Evolutionary conservation across 139 green algal genomes (phyloP).

Genomic region (Coelastrella sp.): DNA sequence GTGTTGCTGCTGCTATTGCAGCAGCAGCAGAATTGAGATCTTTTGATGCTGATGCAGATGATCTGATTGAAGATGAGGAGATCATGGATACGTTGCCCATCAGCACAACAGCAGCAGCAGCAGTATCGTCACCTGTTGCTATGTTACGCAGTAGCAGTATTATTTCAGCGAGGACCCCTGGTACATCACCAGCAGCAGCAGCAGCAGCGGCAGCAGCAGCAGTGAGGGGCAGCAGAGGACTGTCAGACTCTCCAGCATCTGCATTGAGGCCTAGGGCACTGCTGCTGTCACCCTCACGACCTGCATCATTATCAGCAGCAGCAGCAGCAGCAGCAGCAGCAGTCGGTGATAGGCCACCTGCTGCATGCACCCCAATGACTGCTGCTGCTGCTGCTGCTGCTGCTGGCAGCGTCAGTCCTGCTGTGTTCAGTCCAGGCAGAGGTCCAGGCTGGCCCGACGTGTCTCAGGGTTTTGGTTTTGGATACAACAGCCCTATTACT

Average conservation of each 20-base stretch:
- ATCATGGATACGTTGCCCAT: not conserved
- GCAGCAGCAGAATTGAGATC: not conserved
- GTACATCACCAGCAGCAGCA: not conserved
- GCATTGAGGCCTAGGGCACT: not conserved
- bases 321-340: constrained; percentile 13
- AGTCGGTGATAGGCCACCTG: not conserved
- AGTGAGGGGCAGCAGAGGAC: not conserved
- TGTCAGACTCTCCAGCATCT: not conserved
- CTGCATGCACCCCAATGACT: not conserved
- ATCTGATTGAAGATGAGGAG: not conserved
- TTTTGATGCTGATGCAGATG: not conserved
- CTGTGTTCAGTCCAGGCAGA: not conserved
- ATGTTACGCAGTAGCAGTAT: constrained; percentile 33
- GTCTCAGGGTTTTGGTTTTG: not conserved
- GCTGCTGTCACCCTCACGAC: not conserved
- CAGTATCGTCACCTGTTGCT: too few relatives aligned
- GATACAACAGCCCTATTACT: not conserved
- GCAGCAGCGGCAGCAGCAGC: not conserved
- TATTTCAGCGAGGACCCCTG: not conserved
- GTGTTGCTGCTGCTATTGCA: not conserved
- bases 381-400: not conserved
- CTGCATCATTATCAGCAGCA: not conserved
- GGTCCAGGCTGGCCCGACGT: not conserved
- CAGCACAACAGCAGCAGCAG: not conserved
- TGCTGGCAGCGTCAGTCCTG: constrained; percentile 2